Evolutionary conservation across 148 eudicot species (phyloP), one percentile per base, ranked within the genome.

Genomic region (Chenopodium suecicum): DNA sequence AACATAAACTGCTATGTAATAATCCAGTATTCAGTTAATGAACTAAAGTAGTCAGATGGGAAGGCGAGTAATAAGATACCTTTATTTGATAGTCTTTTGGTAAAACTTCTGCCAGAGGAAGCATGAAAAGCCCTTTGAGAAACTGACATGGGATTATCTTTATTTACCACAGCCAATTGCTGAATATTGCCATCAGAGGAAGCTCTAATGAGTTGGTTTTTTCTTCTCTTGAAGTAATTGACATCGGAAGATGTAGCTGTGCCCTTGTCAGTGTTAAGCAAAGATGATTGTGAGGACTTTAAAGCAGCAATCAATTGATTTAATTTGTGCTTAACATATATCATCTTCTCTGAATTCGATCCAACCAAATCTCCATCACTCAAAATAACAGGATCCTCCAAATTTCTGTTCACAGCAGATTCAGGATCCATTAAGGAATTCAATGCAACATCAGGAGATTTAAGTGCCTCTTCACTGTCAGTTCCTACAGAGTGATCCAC

Each of bases 221-320:
- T 88, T 86, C 87, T 91, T 82, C 86, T 93, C 85, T 92, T 94
- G 85, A 83, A 95, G 87, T 95, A 95, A 74, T 88, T 85, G 44
- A 17, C 76, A 83, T 88, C 91, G 20, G 97, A 91, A 75, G 88
- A 83, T 75, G 79, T 76, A 68, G 81, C 74, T 48, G 82, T 79
- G 54, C 84, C 70, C n/a, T 83, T 87, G 77, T 88, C 91, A 58
- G 79, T 60, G 52, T 79, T 82, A 79, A 23, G 84, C 76, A 81
- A 54, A 83, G 93, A 80, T 52, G 63, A 22, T 68, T 86, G 88
- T n/a, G 89, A 79, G 84, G 91, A 44, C 70, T 84, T 83, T 52
- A 92, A 83, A 82, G 97, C 85, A 48, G 95, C 98, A 87, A 93
- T 88, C 89, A 94, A 86, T 80, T 95, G 99, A 89, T 95, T 84